Conservation (phyloP, 2,329 filamentous ascomycete genomes). For the Rutstroemia sp. region DNA sequence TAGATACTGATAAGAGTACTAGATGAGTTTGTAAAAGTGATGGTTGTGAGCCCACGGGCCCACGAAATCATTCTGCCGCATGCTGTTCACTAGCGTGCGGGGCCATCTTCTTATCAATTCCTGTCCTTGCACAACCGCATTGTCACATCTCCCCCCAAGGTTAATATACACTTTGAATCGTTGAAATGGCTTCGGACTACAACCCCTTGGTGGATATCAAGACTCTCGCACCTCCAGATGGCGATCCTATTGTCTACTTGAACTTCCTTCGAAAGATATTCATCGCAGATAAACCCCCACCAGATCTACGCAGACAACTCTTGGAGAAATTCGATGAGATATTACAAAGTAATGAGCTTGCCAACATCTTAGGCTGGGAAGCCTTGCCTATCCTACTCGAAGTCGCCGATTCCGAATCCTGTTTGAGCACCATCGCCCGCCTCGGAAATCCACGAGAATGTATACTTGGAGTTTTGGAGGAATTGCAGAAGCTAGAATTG, state of each 20-base stretch:
- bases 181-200: not conserved
- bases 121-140: too few species aligned
- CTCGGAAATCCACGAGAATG: slow-evolving; percentile 77
- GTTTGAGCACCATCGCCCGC: slow-evolving; percentile 66
- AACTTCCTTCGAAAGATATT: not conserved
- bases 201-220: not conserved
- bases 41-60: too few species aligned
- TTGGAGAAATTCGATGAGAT: slow-evolving; percentile 62
- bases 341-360: slow-evolving; percentile 58
- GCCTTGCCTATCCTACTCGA: slow-evolving; percentile 67
- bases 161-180: not conserved
- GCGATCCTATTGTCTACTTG: not conserved
- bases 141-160: not conserved
- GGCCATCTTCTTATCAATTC: too few species aligned
- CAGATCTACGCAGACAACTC: slow-evolving; percentile 24
- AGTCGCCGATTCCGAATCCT: slow-evolving; percentile 59
- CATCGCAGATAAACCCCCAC: not conserved
- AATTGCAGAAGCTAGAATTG: slow-evolving; percentile 52
- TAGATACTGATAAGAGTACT: too few species aligned
- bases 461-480: slow-evolving; percentile 72
- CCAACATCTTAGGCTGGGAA: slow-evolving; percentile 77
- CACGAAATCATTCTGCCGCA: too few species aligned
- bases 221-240: not conserved
- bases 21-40: too few species aligned
- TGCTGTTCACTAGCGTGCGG: too few species aligned